Percentiles rank a stretch among this genome's conserved stretches.
Evolutionary conservation across 2,329 filamentous ascomycete species (phyloP).

Genomic region (Bisporella sp.): DNA sequence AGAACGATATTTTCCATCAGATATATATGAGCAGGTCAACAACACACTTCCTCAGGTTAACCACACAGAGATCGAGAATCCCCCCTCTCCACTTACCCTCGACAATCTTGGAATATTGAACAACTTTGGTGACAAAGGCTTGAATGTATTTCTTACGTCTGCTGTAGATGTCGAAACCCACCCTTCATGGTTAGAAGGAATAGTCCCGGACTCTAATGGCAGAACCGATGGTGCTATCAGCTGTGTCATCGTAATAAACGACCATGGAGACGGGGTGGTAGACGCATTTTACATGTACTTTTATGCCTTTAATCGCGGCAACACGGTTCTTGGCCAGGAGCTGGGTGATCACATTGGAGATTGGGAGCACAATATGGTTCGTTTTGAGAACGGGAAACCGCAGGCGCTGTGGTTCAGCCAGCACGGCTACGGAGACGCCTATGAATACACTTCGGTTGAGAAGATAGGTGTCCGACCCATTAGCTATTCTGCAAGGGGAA

Average conservation of each 20-base stretch:
- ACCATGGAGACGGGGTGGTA: constrained; percentile 44
- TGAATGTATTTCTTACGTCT: constrained; percentile 41
- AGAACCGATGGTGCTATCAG: constrained; percentile 42
- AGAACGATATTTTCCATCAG: constrained; percentile 42
- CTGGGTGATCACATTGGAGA: constrained; percentile 50
- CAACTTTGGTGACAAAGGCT: constrained; percentile 30
- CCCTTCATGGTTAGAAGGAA: constrained; percentile 44
- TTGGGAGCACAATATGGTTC: constrained; percentile 63
- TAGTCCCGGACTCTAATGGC: constrained; percentile 42
- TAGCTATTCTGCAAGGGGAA: constrained; percentile 51
- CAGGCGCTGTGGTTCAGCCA: constrained; percentile 55
- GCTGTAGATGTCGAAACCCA: constrained; percentile 37
- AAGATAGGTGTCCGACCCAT: constrained; percentile 48
- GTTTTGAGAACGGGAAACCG: constrained; percentile 50
- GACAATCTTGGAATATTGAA: constrained; percentile 42
- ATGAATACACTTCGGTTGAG: constrained; percentile 47
- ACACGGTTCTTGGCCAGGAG: constrained; percentile 24
- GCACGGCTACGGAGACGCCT: constrained; percentile 56
- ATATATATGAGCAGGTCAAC: constrained; percentile 37
- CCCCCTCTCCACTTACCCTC: constrained; percentile 35
- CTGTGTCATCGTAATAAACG: constrained; percentile 47
- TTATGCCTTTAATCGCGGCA: constrained; percentile 28
- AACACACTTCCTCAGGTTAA: constrained; percentile 40
- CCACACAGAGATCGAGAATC: constrained; percentile 30
- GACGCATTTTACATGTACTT: constrained; percentile 31